Evolutionary conservation across 1,284 basidiomycete genomes (phyloP).

Genomic region (Leucoagaricus sp.): DNA sequence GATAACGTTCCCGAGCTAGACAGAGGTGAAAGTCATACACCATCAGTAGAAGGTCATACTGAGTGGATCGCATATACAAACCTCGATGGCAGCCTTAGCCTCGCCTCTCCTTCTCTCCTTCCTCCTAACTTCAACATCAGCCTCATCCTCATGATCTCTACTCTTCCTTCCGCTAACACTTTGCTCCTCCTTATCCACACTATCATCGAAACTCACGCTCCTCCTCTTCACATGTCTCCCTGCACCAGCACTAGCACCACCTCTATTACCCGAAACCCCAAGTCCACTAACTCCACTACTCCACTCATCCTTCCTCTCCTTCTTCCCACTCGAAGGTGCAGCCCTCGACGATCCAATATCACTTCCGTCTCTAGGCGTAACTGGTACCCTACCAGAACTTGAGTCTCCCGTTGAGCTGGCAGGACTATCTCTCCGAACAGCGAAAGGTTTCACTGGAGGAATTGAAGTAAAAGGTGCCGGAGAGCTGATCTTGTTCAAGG

Average conservation of each 20-base stretch:
- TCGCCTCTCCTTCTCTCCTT: slow-evolving; percentile 71
- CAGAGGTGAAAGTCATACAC: neutral
- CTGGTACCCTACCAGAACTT: slow-evolving; percentile 67
- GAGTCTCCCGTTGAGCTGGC: slow-evolving; percentile 80
- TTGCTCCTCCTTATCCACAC: slow-evolving; percentile 24
- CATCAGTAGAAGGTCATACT: neutral
- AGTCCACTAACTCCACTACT: slow-evolving; percentile 32
- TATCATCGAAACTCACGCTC: slow-evolving; percentile 64
- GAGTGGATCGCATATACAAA: slow-evolving; percentile 33
- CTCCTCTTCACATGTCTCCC: slow-evolving; percentile 46
- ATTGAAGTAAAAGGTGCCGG: slow-evolving; percentile 21
- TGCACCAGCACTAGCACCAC: slow-evolving; percentile 30
- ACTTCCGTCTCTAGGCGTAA: slow-evolving; percentile 75
- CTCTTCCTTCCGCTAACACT: slow-evolving; percentile 29
- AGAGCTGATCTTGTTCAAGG: slow-evolving; percentile 17
- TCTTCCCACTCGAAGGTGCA: neutral
- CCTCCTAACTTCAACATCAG: slow-evolving; percentile 47
- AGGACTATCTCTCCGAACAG: slow-evolving; percentile 58
- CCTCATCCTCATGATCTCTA: slow-evolving; percentile 18
- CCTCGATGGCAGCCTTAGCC: slow-evolving; percentile 79
- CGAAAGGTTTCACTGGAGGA: slow-evolving; percentile 51
- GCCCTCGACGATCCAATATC: slow-evolving; percentile 40
- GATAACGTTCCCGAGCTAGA: slow-evolving; percentile 76
- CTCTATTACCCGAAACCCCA: slow-evolving; percentile 9
- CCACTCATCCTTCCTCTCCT: slow-evolving; percentile 13